Conservation (phyloP, 164 flowering plant species). For the Pachysandra terminalis region DNA sequence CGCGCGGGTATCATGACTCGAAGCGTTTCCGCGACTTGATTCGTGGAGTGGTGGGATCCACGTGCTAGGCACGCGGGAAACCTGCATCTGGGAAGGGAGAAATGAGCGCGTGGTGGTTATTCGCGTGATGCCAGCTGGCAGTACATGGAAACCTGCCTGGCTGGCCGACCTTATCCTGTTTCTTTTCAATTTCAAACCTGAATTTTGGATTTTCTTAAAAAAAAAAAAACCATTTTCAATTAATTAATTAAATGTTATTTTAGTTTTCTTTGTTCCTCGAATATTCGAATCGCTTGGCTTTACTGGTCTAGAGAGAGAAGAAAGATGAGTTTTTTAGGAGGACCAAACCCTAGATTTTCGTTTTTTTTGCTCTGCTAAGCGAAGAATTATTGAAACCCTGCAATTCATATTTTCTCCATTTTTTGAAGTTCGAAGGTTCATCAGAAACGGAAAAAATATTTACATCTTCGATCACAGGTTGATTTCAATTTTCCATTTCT, state of each 20-base stretch:
- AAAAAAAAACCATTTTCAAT: constrained; percentile 4
- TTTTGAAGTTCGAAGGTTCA: constrained; percentile 12
- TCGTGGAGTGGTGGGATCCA: too few species aligned
- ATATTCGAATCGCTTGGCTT: constrained; percentile 9
- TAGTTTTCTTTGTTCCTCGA: constrained; percentile 1
- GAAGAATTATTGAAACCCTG: neutral
- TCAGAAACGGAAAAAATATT: neutral
- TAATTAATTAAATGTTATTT: neutral
- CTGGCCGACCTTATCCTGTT: constrained; percentile 60
- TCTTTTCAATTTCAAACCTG: too few species aligned
- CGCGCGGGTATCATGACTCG: too few species aligned
- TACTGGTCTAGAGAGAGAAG: constrained; percentile 5
- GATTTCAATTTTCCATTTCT: constrained; percentile 4
- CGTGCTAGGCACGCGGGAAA: too few species aligned
- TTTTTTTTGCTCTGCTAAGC: too few species aligned
- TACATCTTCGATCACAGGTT: constrained; percentile 9
- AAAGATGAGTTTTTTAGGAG: constrained; percentile 3
- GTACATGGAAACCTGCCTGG: constrained; percentile 18
- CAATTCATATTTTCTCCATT: neutral
- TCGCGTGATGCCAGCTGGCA: constrained; percentile 42
- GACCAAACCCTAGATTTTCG: constrained; percentile 26
- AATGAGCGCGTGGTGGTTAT: neutral
- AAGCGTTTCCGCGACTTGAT: too few species aligned
- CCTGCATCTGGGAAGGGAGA: too few species aligned
- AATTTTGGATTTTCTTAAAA: neutral